Conservation (phyloP, 768 basidiomycete species). For the Leucogyrophana mollusca region DNA sequence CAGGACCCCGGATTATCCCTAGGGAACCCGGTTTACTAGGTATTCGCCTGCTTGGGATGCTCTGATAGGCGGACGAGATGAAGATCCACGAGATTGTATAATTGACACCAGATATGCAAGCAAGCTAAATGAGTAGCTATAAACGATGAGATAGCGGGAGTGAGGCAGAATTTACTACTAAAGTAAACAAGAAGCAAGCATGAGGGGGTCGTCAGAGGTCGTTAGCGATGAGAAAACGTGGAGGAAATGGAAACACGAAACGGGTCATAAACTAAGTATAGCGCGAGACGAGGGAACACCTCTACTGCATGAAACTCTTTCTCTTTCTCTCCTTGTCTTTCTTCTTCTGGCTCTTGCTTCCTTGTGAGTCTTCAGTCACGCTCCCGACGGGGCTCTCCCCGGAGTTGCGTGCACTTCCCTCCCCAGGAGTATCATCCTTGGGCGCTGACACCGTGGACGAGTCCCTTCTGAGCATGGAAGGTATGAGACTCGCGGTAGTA, state of each 20-base stretch:
- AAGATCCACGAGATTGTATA: background rate
- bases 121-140: slow-evolving; percentile 9
- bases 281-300: slow-evolving; percentile 12
- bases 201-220: slow-evolving; percentile 24
- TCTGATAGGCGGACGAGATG: too few relatives aligned
- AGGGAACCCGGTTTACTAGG: too few relatives aligned
- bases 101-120: slow-evolving; percentile 4
- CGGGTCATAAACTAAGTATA: background rate
- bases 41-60: too few relatives aligned
- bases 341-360: slow-evolving; percentile 53
- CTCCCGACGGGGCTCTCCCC: slow-evolving; percentile 59
- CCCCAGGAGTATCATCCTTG: slow-evolving; percentile 38
- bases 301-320: slow-evolving; percentile 48
- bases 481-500: slow-evolving; percentile 43
- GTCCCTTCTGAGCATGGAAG: slow-evolving; percentile 27
- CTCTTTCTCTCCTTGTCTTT: slow-evolving; percentile 63
- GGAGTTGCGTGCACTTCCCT: slow-evolving; percentile 38
- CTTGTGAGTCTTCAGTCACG: slow-evolving; percentile 46
- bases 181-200: slow-evolving; percentile 10
- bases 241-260: slow-evolving; percentile 10
- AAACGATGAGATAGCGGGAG: slow-evolving; percentile 5
- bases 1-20: too few relatives aligned
- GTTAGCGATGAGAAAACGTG: slow-evolving; percentile 19
- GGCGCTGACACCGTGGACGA: slow-evolving; percentile 44
- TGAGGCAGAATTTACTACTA: slow-evolving; percentile 16